A percentile compares a stretch with the other conserved stretches of the same genome.
Conservation (phyloP, 2,329 filamentous ascomycete genomes). For the Paracoccidioides brasiliensis region DNA sequence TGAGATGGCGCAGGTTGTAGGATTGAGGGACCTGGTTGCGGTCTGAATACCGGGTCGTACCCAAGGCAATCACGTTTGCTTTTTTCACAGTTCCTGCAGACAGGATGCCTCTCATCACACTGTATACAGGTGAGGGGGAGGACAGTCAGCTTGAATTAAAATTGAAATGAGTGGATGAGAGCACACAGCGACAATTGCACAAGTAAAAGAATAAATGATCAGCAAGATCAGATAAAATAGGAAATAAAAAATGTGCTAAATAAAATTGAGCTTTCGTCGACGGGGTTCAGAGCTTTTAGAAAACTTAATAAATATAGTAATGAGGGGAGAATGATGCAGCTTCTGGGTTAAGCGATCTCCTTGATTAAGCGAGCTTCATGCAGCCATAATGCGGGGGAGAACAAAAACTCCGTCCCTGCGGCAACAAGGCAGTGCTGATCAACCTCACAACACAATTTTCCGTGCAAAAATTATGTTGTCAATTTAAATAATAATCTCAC, state of each 20-base stretch:
- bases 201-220: not conserved
- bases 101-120: constrained; percentile 94
- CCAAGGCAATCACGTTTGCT: constrained; percentile 55
- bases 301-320: not conserved
- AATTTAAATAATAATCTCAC: constrained; percentile 35
- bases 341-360: constrained; percentile 4
- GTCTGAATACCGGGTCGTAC: constrained; percentile 59
- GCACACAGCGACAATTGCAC: not conserved
- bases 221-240: not conserved
- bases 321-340: constrained; percentile 1
- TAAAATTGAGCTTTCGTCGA: not conserved
- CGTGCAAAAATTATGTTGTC: constrained; percentile 3
- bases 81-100: constrained; percentile 61
- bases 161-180: not conserved
- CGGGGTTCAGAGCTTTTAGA: not conserved
- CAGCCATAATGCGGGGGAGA: constrained; percentile 6
- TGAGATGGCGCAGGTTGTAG: constrained; percentile 47
- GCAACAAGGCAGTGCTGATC: not conserved
- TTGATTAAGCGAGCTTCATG: constrained; percentile 10
- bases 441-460: not conserved
- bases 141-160: constrained; percentile 10
- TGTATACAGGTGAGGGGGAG: constrained; percentile 29
- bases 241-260: constrained; percentile 6
- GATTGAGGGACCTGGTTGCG: constrained; percentile 55
- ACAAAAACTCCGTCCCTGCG: not conserved